A percentile compares a stretch with the other conserved stretches of the same genome.
These are phyloP conservation scores for Teratosphaeriaceae sp. DNA, from an alignment of 2,329 filamentous ascomycete genomes.

Conservation along the genomic window DNA sequence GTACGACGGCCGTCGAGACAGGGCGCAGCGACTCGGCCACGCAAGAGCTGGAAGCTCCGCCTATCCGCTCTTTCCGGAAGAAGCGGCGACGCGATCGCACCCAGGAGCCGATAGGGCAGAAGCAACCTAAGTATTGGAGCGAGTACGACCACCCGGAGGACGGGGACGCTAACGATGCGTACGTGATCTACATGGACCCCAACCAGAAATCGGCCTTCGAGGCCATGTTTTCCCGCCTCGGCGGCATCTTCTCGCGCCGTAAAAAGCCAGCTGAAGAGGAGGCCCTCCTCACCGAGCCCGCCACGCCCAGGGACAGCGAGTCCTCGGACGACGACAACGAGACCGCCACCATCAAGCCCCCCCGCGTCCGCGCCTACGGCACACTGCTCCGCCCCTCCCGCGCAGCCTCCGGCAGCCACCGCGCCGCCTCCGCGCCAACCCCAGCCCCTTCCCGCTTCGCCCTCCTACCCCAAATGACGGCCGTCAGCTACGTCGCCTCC, in stretches of 20 bases:
- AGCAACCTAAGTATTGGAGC: slow-evolving; percentile 61
- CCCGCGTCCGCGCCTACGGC: slow-evolving; percentile 5
- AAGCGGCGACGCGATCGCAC: slow-evolving; percentile 28
- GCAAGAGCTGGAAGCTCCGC: slow-evolving; percentile 33
- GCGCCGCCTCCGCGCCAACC: neutral
- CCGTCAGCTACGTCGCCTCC: slow-evolving; percentile 53
- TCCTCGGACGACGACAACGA: slow-evolving; percentile 26
- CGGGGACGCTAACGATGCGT: slow-evolving; percentile 47
- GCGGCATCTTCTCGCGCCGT: slow-evolving; percentile 27
- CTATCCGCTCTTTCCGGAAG: slow-evolving; percentile 38
- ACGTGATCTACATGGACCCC: slow-evolving; percentile 69
- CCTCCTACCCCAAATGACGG: slow-evolving; percentile 23
- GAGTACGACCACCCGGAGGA: slow-evolving; percentile 82
- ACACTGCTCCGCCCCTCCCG: slow-evolving; percentile 1
- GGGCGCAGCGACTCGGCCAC: slow-evolving; percentile 25
- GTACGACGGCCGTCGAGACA: slow-evolving; percentile 28
- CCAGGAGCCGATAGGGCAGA: slow-evolving; percentile 11
- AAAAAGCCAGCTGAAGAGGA: slow-evolving; percentile 20
- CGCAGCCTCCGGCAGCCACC: slow-evolving; percentile 1
- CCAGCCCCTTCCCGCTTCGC: neutral
- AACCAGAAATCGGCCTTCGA: slow-evolving; percentile 61
- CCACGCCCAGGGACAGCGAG: slow-evolving; percentile 18
- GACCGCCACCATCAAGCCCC: neutral
- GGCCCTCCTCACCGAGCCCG: slow-evolving; percentile 12
- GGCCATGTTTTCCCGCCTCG: slow-evolving; percentile 49